Percentiles rank a stretch among this genome's conserved stretches.
Evolutionary conservation across 129 eudicot species (phyloP).

Genomic region (Lactuca sativa): DNA sequence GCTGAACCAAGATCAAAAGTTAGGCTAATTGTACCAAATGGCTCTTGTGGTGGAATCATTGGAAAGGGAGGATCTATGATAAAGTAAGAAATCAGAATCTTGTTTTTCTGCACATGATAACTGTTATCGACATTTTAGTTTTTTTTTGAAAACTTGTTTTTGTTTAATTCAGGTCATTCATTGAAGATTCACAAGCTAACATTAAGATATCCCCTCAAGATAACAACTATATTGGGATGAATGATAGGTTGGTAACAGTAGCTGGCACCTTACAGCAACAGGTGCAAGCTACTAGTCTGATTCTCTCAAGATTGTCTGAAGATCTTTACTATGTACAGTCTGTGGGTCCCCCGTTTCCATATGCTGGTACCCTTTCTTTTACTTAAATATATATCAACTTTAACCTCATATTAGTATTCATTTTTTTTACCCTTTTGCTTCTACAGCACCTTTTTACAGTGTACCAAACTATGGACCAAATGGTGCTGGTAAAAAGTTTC

Average conservation of each 20-base stretch:
- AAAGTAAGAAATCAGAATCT: constrained; percentile 46
- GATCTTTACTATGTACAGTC: constrained; percentile 68
- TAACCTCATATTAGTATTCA: not conserved
- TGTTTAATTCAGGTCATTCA: constrained; percentile 62
- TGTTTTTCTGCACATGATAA: not conserved
- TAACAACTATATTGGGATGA: constrained; percentile 67
- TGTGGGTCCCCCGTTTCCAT: constrained; percentile 66
- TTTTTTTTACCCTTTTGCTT: constrained; percentile 24
- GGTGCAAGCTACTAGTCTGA: constrained; percentile 77
- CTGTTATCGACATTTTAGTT: constrained; percentile 3
- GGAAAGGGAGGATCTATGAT: constrained; percentile 96
- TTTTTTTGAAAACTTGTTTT: constrained; percentile 15
- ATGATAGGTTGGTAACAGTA: constrained; percentile 83
- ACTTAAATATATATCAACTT: not conserved
- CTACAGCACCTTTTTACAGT: constrained; percentile 44
- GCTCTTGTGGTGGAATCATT: constrained; percentile 93
- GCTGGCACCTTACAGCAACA: constrained; percentile 73
- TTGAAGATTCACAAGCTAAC: constrained; percentile 85
- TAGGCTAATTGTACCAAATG: constrained; percentile 84
- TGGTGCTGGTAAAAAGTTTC: constrained; percentile 65
- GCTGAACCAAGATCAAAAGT: constrained; percentile 71
- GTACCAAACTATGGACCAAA: constrained; percentile 56
- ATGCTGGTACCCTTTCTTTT: constrained; percentile 54
- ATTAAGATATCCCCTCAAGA: constrained; percentile 89
- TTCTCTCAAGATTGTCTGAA: constrained; percentile 64